Percentiles rank a stretch among this genome's conserved stretches.
phyloP scores from a whole-genome alignment of 169 alveolate species.

The Plasmodium fragile region DNA sequence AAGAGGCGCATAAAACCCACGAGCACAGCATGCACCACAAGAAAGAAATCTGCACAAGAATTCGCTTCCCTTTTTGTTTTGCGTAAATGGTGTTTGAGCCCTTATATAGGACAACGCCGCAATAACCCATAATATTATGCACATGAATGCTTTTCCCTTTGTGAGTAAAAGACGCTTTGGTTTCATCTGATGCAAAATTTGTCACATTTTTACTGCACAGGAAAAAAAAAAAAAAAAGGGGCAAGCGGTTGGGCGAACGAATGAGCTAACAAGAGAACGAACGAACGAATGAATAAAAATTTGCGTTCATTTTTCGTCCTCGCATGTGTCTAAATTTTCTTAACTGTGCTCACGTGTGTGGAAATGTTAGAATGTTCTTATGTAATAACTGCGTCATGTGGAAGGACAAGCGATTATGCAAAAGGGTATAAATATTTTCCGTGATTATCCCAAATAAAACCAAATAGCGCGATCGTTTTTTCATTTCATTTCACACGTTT shows the following conservation, averaged over 20 bases:
- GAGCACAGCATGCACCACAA: not conserved
- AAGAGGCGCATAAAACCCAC: not conserved
- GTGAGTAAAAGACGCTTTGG: not conserved
- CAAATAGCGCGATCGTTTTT: not conserved
- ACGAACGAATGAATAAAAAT: not conserved
- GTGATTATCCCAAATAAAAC: not conserved
- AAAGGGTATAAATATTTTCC: not conserved
- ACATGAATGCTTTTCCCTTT: not conserved
- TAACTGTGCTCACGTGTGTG: not conserved
- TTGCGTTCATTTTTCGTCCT: not conserved
- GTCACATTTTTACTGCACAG: not conserved
- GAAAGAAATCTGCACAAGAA: not conserved
- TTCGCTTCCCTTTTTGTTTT: not conserved
- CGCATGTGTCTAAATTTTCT: slow-evolving; percentile 2
- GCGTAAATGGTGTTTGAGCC: not conserved
- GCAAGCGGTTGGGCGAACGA: not conserved
- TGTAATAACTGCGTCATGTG: not conserved
- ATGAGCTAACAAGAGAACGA: not conserved
- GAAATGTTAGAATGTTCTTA: not conserved
- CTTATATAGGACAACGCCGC: not conserved
- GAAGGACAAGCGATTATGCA: not conserved
- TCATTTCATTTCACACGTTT: slow-evolving; percentile 2
- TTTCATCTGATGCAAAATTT: not conserved
- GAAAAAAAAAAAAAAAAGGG: not conserved
- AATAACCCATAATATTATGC: not conserved